Percentiles rank a stretch among this genome's conserved stretches.
Conservation (phyloP, 1,284 basidiomycete species). For the Trichosporon ovoides region DNA sequence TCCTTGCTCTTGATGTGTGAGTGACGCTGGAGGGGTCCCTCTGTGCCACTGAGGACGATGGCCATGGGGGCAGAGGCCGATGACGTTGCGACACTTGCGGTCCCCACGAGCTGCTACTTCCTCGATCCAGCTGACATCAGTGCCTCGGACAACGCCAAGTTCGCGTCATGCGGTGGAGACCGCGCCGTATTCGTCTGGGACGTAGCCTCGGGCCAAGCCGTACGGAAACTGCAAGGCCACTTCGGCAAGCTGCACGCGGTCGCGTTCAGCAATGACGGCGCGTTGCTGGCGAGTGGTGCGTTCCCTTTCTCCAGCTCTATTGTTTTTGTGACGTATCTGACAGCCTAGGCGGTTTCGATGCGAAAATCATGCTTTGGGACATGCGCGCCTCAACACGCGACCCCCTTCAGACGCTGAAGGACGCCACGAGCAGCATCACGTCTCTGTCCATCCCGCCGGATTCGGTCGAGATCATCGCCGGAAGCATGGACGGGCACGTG, state of each 20-base stretch:
- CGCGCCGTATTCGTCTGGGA: constrained; percentile 92
- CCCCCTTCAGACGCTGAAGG: constrained; percentile 85
- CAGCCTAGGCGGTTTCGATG: constrained; percentile 56
- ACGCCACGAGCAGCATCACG: constrained; percentile 84
- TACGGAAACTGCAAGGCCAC: constrained; percentile 77
- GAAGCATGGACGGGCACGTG: constrained; percentile 84
- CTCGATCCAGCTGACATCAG: constrained; percentile 49
- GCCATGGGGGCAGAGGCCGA: not conserved
- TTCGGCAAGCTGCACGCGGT: constrained; percentile 85
- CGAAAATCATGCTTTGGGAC: constrained; percentile 84
- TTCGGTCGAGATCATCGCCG: constrained; percentile 63
- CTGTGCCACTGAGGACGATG: not conserved
- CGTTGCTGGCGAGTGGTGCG: constrained; percentile 76
- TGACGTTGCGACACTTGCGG: too few species aligned
- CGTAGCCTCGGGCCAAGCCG: constrained; percentile 76
- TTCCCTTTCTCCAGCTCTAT: not conserved
- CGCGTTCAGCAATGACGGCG: constrained; percentile 73
- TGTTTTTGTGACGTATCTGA: not conserved
- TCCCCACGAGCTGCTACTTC: not conserved
- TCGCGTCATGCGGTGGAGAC: constrained; percentile 91
- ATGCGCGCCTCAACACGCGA: constrained; percentile 70
- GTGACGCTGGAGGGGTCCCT: constrained; percentile 30
- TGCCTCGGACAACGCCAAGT: constrained; percentile 84
- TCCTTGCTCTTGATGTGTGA: constrained; percentile 81
- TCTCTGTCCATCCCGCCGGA: constrained; percentile 60